Conservation (phyloP, 2,329 filamentous ascomycete genomes). For the Pezicula neosporulosa region DNA sequence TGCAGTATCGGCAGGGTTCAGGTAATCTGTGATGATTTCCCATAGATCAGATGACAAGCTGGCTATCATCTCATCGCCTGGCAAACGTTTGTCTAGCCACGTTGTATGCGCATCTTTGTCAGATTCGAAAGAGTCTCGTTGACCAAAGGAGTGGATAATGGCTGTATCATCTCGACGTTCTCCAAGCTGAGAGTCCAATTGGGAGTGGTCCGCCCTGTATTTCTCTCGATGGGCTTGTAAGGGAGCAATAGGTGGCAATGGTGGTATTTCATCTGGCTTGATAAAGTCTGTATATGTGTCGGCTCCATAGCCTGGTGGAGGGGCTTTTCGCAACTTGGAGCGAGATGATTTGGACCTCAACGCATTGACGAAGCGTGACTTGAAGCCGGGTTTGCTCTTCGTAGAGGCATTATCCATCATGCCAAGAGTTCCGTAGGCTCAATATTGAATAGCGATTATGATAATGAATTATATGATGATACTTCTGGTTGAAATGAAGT, state of each 20-base stretch:
- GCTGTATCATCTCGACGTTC: slow-evolving; percentile 28
- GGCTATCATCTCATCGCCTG: slow-evolving; percentile 39
- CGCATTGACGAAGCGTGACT: slow-evolving; percentile 5
- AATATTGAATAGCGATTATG: too few species aligned
- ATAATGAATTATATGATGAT: too few species aligned
- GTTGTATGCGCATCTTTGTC: slow-evolving; percentile 7
- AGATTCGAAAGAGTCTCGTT: slow-evolving; percentile 24
- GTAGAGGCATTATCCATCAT: too few species aligned
- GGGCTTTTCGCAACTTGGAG: slow-evolving; percentile 2
- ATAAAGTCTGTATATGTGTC: not conserved
- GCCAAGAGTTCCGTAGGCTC: too few species aligned
- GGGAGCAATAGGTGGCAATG: not conserved
- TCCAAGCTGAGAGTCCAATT: slow-evolving; percentile 25
- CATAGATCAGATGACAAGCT: slow-evolving; percentile 43
- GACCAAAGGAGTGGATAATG: slow-evolving; percentile 25
- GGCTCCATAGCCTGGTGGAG: not conserved
- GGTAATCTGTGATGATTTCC: slow-evolving; percentile 36
- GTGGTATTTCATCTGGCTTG: not conserved
- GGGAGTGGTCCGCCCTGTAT: slow-evolving; percentile 9
- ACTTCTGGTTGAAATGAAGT: too few species aligned
- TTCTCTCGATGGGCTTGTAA: slow-evolving; percentile 10
- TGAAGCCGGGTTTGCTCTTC: slow-evolving; percentile 1
- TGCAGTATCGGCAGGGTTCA: slow-evolving; percentile 43
- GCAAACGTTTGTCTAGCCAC: slow-evolving; percentile 11
- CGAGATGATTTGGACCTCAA: slow-evolving; percentile 8